Evolutionary conservation across 306 rosid genomes (phyloP).

Genomic region (Sicyos edulis): DNA sequence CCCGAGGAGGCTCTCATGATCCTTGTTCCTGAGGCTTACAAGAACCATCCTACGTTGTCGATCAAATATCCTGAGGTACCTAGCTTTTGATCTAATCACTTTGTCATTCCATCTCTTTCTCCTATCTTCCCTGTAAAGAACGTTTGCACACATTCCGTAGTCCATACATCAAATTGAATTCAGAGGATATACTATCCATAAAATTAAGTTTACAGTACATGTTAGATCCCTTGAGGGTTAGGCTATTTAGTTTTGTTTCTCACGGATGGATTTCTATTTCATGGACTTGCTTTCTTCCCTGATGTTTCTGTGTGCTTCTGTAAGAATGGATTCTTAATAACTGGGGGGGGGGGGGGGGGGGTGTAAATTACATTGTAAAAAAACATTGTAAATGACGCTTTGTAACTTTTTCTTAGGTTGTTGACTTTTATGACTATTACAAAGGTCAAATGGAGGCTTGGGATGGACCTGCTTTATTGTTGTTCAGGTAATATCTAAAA

Average conservation of each 20-base stretch:
- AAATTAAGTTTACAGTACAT: background rate
- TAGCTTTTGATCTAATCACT: background rate
- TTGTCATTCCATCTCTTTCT: background rate
- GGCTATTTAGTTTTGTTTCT: conserved; percentile 4
- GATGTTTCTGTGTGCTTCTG: conserved; percentile 8
- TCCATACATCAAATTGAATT: background rate
- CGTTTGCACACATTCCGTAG: background rate
- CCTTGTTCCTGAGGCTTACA: conserved; percentile 98
- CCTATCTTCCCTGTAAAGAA: conserved; percentile 2
- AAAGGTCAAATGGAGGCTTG: conserved; percentile 99
- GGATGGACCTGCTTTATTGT: conserved; percentile 99
- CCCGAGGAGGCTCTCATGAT: conserved; percentile 97
- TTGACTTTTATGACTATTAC: conserved; percentile 94
- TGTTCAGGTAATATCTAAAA: conserved; percentile 65
- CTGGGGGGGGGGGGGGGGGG: too few relatives aligned
- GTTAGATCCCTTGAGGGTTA: background rate
- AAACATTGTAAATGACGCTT: background rate
- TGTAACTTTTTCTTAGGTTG: conserved; percentile 41
- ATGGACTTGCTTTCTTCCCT: conserved; percentile 11
- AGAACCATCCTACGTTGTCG: conserved; percentile 83
- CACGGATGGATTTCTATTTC: background rate
- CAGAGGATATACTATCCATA: background rate
- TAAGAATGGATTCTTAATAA: background rate
- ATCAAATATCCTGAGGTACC: conserved; percentile 94
- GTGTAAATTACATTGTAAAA: too few relatives aligned